Evolutionary conservation across 169 alveolate species (phyloP), one percentile per base, ranked within the genome.

Genomic region (Babesia sp.): DNA sequence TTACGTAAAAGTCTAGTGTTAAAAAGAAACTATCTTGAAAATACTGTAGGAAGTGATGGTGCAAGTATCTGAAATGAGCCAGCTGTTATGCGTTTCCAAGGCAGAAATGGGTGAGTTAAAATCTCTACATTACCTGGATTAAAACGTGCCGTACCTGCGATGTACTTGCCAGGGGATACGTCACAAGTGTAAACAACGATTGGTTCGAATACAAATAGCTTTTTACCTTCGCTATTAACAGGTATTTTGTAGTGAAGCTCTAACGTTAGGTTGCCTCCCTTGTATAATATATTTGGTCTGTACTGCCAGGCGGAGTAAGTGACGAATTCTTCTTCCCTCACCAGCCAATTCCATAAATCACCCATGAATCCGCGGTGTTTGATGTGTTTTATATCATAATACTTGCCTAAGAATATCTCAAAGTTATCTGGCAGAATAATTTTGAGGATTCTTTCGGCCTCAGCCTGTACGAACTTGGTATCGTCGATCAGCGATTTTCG

Each of bases 271-370:
- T 55, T 51, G 34, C 71, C 86, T 41, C 78, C 86, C 48, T 46
- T 54, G 18, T 54, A 33, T 2, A 76, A 60, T 26, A 76, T 42
- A 66, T 58, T 66, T 31, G 72, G 77, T 26, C 74, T 44, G 34
- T 42, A 64, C 54, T 76, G 72, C 86, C 86, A 76, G 24, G 73
- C 74, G 4, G 86, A 66, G 50, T 55, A 76, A 16, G 73, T 61
- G 9, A 76, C 55, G 29, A 42, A 51, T 16, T 76, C 68, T 42
- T 64, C 61, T 11, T 0, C 37, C 9, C 70, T 58, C 33, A 45
- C 33, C 22, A 76, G 31, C 63, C 34, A 60, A n/a, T 59, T 51
- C 4, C 53, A 3, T 8, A 76, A 2, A 8, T 66, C 71, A 12
- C 58, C 51, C 16, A 76, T 44, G n/a, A 54, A 41, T 8, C 73